phyloP scores from a whole-genome alignment of 306 rosid genomes.

The Neltuma alba region DNA sequence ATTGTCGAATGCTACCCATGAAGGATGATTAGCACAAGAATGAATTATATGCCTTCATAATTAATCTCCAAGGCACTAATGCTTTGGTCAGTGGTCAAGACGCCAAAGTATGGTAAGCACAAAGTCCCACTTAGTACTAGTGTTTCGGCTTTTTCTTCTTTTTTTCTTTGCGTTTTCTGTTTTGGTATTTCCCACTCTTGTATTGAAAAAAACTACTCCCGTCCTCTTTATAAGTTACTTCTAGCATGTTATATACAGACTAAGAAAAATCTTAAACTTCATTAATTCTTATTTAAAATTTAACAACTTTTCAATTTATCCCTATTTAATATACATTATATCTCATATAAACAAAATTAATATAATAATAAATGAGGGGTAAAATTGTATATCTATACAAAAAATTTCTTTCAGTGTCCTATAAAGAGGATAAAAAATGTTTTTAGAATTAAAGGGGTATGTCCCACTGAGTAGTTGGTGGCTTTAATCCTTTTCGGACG shows the following conservation, averaged over 20 bases:
- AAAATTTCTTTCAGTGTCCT: no score
- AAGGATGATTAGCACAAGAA: conserved; percentile 43
- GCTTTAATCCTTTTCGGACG: conserved; percentile 18
- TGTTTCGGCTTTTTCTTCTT: background rate
- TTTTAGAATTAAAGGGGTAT: no score
- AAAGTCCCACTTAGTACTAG: conserved; percentile 38
- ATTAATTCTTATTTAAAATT: no score
- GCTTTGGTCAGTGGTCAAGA: conserved; percentile 35
- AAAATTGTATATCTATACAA: no score
- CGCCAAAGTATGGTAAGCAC: conserved; percentile 37
- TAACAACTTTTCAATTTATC: no score
- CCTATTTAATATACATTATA: no score
- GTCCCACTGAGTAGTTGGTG: conserved; percentile 40
- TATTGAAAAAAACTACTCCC: background rate
- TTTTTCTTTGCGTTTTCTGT: background rate
- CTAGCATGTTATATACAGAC: no score
- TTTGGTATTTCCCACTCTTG: background rate
- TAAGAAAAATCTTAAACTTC: no score
- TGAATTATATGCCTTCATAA: conserved; percentile 5
- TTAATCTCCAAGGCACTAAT: conserved; percentile 10
- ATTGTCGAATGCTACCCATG: conserved; percentile 38
- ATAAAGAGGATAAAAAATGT: no score
- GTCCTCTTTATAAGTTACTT: no score
- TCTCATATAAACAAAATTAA: no score
- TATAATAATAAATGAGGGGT: no score